These are phyloP conservation scores for Aspergillus carlsbadensis DNA, from an alignment of 495 filamentous ascomycete species.

Conservation along the genomic window DNA sequence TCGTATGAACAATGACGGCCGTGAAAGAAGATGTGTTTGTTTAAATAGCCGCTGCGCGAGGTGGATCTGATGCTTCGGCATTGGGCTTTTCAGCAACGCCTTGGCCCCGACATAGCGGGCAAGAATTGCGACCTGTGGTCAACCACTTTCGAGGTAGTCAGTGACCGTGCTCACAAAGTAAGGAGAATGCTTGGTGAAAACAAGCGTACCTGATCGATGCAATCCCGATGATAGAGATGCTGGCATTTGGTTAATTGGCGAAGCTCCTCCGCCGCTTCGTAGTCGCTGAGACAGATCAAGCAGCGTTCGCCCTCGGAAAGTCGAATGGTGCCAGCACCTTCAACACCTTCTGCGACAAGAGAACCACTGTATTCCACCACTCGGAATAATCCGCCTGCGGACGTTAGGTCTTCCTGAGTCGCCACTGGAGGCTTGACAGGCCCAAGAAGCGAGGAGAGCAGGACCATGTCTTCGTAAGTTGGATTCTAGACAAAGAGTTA, in stretches of 20 bases:
- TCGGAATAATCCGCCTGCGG: constrained; percentile 59
- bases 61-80: constrained; percentile 21
- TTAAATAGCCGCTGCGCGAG: constrained; percentile 24
- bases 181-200: constrained; percentile 18
- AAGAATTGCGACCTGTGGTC: constrained; percentile 77
- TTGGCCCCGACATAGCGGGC: constrained; percentile 70
- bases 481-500: constrained; percentile 50
- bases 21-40: neutral
- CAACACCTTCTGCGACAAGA: constrained; percentile 49
- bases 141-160: constrained; percentile 57
- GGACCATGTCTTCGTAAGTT: constrained; percentile 78
- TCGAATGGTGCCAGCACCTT: constrained; percentile 46
- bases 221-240: constrained; percentile 71
- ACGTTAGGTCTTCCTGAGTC: constrained; percentile 62
- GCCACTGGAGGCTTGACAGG: constrained; percentile 76
- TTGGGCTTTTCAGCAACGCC: constrained; percentile 53
- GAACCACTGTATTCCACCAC: constrained; percentile 47
- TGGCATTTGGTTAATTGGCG: constrained; percentile 64
- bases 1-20: neutral
- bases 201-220: constrained; percentile 66
- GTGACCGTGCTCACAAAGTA: neutral
- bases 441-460: constrained; percentile 68
- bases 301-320: constrained; percentile 63
- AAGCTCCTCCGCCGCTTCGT: constrained; percentile 62
- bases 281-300: constrained; percentile 71